Conservation (phyloP, 2,329 filamentous ascomycete species). For the Coniochaeta ligniaria region DNA sequence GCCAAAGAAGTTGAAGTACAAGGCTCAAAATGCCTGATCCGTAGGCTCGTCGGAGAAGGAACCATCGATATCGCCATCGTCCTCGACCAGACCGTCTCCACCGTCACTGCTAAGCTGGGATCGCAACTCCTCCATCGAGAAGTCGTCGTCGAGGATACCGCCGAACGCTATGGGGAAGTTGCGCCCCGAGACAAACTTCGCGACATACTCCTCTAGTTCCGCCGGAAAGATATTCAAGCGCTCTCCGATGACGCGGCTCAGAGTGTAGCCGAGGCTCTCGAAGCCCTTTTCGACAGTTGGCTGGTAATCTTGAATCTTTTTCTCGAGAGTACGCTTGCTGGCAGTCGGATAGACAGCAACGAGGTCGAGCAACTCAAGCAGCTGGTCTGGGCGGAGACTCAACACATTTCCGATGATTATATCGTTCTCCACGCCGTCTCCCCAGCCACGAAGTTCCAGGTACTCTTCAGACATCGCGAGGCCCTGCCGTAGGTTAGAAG, state of each 20-base stretch:
- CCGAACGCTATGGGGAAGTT: conserved; percentile 7
- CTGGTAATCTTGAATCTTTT: conserved; percentile 29
- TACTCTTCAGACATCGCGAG: conserved; percentile 13
- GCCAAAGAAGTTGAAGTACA: too few species aligned
- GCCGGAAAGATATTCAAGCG: conserved; percentile 6
- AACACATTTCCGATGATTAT: conserved; percentile 28
- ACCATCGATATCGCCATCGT: not conserved
- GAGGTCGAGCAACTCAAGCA: conserved; percentile 41
- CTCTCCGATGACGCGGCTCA: conserved; percentile 12
- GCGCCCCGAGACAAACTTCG: conserved; percentile 5
- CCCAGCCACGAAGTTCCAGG: conserved; percentile 20
- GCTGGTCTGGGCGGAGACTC: conserved; percentile 41
- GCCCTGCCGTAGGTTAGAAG: conserved; percentile 8
- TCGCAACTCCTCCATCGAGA: not conserved
- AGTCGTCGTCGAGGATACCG: conserved; percentile 4
- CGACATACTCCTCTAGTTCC: not conserved
- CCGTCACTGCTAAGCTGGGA: not conserved
- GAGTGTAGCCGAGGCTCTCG: conserved; percentile 28
- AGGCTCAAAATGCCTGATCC: too few species aligned
- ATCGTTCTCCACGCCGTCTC: conserved; percentile 16
- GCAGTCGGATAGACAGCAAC: conserved; percentile 32
- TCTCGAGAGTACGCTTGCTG: conserved; percentile 32
- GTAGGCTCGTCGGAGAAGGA: too few species aligned
- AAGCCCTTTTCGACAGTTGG: conserved; percentile 36
- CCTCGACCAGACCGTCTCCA: not conserved